Evolutionary conservation across 148 eudicot genomes (phyloP), one percentile per base, ranked within the genome.

Genomic region (Drosera capensis): DNA sequence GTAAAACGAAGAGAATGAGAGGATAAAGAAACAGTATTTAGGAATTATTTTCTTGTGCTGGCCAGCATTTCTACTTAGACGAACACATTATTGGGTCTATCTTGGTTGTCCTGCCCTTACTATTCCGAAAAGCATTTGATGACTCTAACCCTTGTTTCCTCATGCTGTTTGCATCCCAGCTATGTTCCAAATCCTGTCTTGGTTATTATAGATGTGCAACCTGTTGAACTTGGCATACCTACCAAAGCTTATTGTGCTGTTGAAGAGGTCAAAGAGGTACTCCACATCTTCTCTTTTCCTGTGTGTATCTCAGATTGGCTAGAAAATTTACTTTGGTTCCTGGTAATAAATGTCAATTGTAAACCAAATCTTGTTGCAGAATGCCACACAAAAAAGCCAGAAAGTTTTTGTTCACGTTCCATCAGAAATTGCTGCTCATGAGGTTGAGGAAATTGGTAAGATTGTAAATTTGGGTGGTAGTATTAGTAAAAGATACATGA

Each of bases 191-290:
- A 73, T 44, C 97, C 97, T 56, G 93, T 90, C 23, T 61, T 90
- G 68, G 97, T 90, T 42, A 90, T 90, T 40, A 84, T 90, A 47
- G 97, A 90, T 61, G 97, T 90, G 40, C 97, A 90, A 65, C 97
- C 97, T 38, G 85, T 80, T 54, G 97, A 90, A 74, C 67, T 90
- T 54, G 97, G 97, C 54, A 84, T 90, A 41, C 97, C 97, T 16
- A 84, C 93, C 30, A 84, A 90, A 76, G 97, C 97, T 56, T 84
- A 90, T 56, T 90, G 78, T 64, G 84, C 95, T 40, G 95, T 90
- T 54, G 97, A 90, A 58, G 97, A 90, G 71, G 97, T 90, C 48
- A 90, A 84, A 67, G 95, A 90, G 93, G 99, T 85, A 78, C 39
- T n/a, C n/a, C n/a, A n/a, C n/a, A n/a, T n/a, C n/a, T 17, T 3